Base-by-base conservation (phyloP, 257 asterid species). In the Ajuga chamaepitys region DNA sequence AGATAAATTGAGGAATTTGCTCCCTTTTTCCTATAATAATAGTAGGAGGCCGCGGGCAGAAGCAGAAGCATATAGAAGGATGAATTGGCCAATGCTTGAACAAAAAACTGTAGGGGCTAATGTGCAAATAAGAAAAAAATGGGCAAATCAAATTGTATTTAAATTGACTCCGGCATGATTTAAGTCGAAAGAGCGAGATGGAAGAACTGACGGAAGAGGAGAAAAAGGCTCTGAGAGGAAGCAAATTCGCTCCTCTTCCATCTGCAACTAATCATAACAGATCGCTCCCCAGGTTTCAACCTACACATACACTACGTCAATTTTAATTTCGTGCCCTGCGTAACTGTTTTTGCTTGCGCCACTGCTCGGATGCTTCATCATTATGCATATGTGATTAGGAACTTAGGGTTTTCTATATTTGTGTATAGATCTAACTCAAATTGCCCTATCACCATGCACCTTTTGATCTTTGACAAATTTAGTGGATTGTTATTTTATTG, bases 241-340 rank as follows among this genome's bases (percentile, higher is more conserved):
- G 99, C 85, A 93, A 93, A 80, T 93, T 93, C 42, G 97, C 96
- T 8, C 99, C 99, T 30, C 90, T 89, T 40, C 95, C 96, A n/a
- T 76, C 83, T 75, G 83, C 79, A 24, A 61, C 78, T 56, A 68
- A 85, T 45, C 78, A 76, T 22, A 28, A 66, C 30, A 79, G 81
- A 67, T 17, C 75, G 22, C 79, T 53, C 2, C 78, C 95, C 70
- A 86, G 96, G 99, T 92, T 60, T 41, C 13, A 38, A 30, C 64
- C 50, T 37, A n/a, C 24, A 17, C 44, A 30, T 62, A 16, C 50
- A 32, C 54, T 48, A 26, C 40, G 3, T 51, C 16, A 40, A 46
- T 38, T 0, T 22, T 30, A 6, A 16, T 51, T 65, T 46, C 65
- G 58, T 62, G 40, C 22, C 9, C 32, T 51, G 38, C 55, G 44